Conservation (phyloP, 1,139 yeast species). For the Suhomyces anneliseae region DNA sequence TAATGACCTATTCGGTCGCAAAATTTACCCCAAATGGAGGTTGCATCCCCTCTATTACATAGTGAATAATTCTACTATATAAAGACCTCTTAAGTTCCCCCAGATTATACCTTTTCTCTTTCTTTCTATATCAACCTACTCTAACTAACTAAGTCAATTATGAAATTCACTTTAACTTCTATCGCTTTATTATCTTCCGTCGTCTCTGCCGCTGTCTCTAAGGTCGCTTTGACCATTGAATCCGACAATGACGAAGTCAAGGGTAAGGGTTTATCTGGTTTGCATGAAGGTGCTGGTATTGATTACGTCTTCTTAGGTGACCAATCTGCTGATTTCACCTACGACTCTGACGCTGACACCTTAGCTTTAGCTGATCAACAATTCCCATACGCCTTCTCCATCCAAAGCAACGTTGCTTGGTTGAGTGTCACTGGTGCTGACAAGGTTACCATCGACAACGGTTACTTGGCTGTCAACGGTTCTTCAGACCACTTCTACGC, state of each 20-base stretch:
- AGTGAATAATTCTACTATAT: no score
- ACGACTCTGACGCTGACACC: conserved; percentile 6
- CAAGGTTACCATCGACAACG: conserved; percentile 20
- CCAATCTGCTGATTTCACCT: conserved; percentile 7
- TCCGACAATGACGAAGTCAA: conserved; percentile 3
- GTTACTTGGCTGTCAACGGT: conserved; percentile 30
- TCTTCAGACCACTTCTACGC: conserved; percentile 36
- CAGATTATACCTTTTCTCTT: no score
- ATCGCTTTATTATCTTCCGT: conserved; percentile 8
- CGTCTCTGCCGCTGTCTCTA: conserved; percentile 3
- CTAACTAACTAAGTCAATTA: neutral
- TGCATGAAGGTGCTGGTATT: conserved; percentile 59
- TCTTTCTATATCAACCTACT: neutral
- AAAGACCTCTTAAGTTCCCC: no score
- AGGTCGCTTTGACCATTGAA: conserved; percentile 4
- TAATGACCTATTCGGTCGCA: no score
- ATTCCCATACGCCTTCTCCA: conserved; percentile 3
- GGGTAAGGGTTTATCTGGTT: conserved; percentile 3
- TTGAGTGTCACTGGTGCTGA: conserved; percentile 18
- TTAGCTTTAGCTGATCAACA: neutral
- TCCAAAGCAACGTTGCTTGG: conserved; percentile 12
- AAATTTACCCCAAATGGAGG: no score
- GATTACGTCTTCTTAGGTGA: conserved; percentile 43
- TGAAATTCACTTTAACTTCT: conserved; percentile 6
- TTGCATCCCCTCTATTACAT: no score